Evolutionary conservation across 306 rosid genomes (phyloP).

Genomic region (Gleditsia sinensis): DNA sequence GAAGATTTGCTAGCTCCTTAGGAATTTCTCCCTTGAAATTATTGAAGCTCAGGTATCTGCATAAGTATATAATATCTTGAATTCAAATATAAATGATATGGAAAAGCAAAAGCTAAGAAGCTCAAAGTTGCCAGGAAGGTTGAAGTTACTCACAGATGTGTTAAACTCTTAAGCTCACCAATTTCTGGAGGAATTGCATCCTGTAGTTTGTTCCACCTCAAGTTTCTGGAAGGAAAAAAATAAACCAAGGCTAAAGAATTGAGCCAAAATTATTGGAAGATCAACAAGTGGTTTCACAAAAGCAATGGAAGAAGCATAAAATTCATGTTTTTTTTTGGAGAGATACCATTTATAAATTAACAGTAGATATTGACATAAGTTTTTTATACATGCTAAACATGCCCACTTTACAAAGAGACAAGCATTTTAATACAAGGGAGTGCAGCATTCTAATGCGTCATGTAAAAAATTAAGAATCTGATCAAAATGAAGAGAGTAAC

Average conservation of each 20-base stretch:
- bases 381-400: not conserved
- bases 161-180: slow-evolving; percentile 86
- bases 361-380: not conserved
- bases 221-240: slow-evolving; percentile 56
- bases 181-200: slow-evolving; percentile 94
- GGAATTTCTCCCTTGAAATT: slow-evolving; percentile 95
- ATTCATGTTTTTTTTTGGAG: no score
- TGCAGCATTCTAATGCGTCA: slow-evolving; percentile 9
- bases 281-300: not conserved
- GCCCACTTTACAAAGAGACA: not conserved
- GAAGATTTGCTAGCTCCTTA: slow-evolving; percentile 87
- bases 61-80: slow-evolving; percentile 5
- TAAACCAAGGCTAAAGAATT: slow-evolving; percentile 6
- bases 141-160: slow-evolving; percentile 74
- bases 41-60: slow-evolving; percentile 91
- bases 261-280: slow-evolving; percentile 5
- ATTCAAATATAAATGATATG: not conserved
- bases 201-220: slow-evolving; percentile 96
- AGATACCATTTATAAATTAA: slow-evolving; percentile 10
- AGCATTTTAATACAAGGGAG: not conserved
- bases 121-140: slow-evolving; percentile 5
- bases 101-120: not conserved
- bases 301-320: not conserved
- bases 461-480: slow-evolving; percentile 15
- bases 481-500: slow-evolving; percentile 5